A percentile compares a stretch with the other conserved stretches of the same genome.
These are phyloP conservation scores for Neoascochyta sp. DNA, from an alignment of 2,329 filamentous ascomycete genomes.

Conservation along the genomic window DNA sequence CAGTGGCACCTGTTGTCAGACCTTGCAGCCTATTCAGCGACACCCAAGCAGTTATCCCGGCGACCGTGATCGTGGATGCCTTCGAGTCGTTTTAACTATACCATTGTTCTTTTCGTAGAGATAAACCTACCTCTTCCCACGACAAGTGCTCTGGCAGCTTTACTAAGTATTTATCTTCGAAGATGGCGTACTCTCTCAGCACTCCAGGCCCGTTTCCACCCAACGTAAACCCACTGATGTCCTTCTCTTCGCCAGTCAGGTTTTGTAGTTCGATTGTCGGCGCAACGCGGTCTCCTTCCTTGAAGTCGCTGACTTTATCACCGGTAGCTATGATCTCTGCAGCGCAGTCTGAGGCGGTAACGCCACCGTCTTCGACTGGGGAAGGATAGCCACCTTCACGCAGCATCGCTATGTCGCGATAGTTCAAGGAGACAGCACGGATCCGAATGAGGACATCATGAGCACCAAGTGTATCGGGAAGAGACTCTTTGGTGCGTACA, in stretches of 20 bases:
- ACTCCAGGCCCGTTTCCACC: slow-evolving; percentile 16
- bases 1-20: slow-evolving; percentile 8
- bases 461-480: slow-evolving; percentile 11
- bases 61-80: slow-evolving; percentile 21
- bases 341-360: slow-evolving; percentile 23
- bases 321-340: slow-evolving; percentile 24
- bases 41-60: slow-evolving; percentile 24
- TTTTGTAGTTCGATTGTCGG: slow-evolving; percentile 9
- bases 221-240: slow-evolving; percentile 1
- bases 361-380: slow-evolving; percentile 8
- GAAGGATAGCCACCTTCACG: slow-evolving; percentile 14
- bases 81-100: slow-evolving; percentile 1
- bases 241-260: slow-evolving; percentile 12
- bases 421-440: slow-evolving; percentile 28
- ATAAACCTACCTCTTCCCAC: slow-evolving; percentile 24
- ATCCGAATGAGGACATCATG: slow-evolving; percentile 23
- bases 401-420: slow-evolving; percentile 26
- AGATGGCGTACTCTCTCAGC: slow-evolving; percentile 23
- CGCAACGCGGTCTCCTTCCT: slow-evolving; percentile 23
- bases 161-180: slow-evolving; percentile 23
- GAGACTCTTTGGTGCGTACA: slow-evolving; percentile 9
- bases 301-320: slow-evolving; percentile 11
- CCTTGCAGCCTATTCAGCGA: slow-evolving; percentile 14
- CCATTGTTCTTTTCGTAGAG: background rate
- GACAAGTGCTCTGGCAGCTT: slow-evolving; percentile 18